Base-by-base conservation (phyloP, 2,329 filamentous ascomycete species). In the Penicillium sclerotigenum region DNA sequence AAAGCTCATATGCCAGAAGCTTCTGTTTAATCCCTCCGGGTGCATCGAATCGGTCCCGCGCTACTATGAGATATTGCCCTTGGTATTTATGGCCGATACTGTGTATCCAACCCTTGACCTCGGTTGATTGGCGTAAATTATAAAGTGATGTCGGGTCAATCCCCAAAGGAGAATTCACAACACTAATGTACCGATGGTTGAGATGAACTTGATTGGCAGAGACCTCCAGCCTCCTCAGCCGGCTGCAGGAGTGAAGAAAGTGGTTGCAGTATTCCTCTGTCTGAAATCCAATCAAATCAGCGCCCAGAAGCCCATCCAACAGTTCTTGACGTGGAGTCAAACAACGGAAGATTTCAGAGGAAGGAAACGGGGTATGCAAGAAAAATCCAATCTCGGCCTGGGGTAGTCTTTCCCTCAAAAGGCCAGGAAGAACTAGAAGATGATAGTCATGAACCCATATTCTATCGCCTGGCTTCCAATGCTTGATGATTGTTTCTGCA, bases 401-500 rank as follows among this genome's bases (percentile, higher is more conserved):
- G 0, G 93, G 91, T 2, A 77, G 41, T 78, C 89, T 91, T 75
- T 93, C 85, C 33, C 93, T 88, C 45, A 97, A 80, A 87, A 97
- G 91, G 37, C 79, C 81, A 4, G 93, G 92, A 3, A 97, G 89
- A 10, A 96, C 80, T 4, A 97, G 82, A 38, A 97, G 82, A 72
- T 97, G 93, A 71, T 97, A 97, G 73, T 97, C 93, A 71, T 97
- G 91, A 38, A 97, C 80, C 93, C 93, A 97, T 68, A 97, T 88
- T 47, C 88, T 85, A 70, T 97, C 93, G 42, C 90, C 91, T 24
- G 88, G 85, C 78, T 95, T 96, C 87, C 92, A 97, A 75, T 91
- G 89, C 70, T 87, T 86, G 47, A 94, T 80, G 54, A 97, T 91
- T 69, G 86, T 88, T 71, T 96, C 89, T 31, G 93, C 92, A 73